Evolutionary conservation across 192 early-diverging fungal species (phyloP), one percentile per base, ranked within the genome.

Genomic region (Pilaira anomala): DNA sequence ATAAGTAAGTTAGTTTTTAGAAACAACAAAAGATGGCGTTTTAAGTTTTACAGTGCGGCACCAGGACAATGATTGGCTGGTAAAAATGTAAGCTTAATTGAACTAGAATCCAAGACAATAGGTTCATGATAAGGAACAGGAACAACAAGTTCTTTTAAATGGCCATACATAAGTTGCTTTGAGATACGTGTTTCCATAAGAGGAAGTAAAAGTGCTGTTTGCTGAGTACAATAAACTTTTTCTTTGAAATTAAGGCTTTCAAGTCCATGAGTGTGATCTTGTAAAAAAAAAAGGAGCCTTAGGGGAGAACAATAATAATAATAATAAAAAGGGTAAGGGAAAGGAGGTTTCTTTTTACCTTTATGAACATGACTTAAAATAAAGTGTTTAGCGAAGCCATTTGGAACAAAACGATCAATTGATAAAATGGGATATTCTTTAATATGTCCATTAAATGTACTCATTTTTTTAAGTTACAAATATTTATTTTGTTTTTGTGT

Each of bases 311-410:
- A n/a, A n/a, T n/a, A 46, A 46, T 46, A 14, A 16, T 18, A 1
- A 46, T 13, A 14, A 18, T 46, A 18, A 14, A 46, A 18, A 19
- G 16, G 16, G n/a, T n/a, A n/a, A n/a, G n/a, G n/a, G n/a, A n/a
- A n/a, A n/a, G n/a, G 5, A 12, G 5, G 39, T 40, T 8, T 12
- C 39, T 5, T 46, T 1, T 3, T 46, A 46, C 44, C 44, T 46
- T 14, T 46, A 46, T 46, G 44, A 18, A 19, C 44, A 46, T 46
- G 44, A 46, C 44, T 46, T 46, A 46, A 46, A 6, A 46, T 46
- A 46, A 46, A 46, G 13, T 46, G 44, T 18, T 46, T 18, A 19
- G 18, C n/a, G n/a, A n/a, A 18, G 5, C 13, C 44, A 46, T 46
- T 46, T 6, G 13, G 2, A 46, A 19, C 16, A 19, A 46, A 46